A percentile compares a stretch with the other conserved stretches of the same genome.
These are phyloP conservation scores for Candida koratica DNA, from an alignment of 805 yeast species.

Conservation along the genomic window DNA sequence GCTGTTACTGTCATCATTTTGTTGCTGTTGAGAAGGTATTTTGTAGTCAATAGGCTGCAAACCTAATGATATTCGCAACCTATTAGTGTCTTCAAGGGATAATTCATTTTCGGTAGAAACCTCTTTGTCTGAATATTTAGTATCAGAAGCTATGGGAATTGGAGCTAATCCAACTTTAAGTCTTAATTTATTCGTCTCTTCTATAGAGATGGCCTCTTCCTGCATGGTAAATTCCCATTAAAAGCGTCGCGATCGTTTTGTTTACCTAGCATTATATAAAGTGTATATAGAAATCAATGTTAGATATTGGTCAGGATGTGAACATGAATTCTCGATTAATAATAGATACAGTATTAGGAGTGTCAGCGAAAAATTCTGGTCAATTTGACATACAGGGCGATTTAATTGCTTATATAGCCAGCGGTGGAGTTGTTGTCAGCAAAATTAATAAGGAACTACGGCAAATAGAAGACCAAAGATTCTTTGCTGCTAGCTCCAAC, in stretches of 20 bases:
- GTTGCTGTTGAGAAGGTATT: not conserved
- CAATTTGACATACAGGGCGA: conserved; percentile 40
- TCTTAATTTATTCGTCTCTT: conserved; percentile 43
- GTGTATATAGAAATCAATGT: conserved; percentile 2
- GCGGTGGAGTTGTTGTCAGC: conserved; percentile 58
- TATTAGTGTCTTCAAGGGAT: conserved; percentile 55
- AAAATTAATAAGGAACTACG: conserved; percentile 20
- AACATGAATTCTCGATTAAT: conserved; percentile 7
- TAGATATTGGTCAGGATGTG: conserved; percentile 1
- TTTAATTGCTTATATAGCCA: conserved; percentile 50
- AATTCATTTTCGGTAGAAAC: conserved; percentile 16
- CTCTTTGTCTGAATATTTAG: not conserved
- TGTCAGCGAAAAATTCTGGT: conserved; percentile 42
- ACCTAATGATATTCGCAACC: conserved; percentile 48
- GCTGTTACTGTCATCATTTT: not conserved
- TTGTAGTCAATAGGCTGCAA: conserved; percentile 44
- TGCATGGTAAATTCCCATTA: conserved; percentile 15
- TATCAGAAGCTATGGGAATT: conserved; percentile 19
- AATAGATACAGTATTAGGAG: conserved; percentile 33
- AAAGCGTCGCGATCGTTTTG: conserved; percentile 5
- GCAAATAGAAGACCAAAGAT: conserved; percentile 35
- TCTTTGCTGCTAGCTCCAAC: conserved; percentile 46
- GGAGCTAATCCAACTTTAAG: conserved; percentile 37
- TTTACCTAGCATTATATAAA: conserved; percentile 1
- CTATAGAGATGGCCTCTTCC: conserved; percentile 31